These are phyloP conservation scores for Arthrobotrys sinensis DNA, from an alignment of 2,329 filamentous ascomycete species.

Conservation along the genomic window DNA sequence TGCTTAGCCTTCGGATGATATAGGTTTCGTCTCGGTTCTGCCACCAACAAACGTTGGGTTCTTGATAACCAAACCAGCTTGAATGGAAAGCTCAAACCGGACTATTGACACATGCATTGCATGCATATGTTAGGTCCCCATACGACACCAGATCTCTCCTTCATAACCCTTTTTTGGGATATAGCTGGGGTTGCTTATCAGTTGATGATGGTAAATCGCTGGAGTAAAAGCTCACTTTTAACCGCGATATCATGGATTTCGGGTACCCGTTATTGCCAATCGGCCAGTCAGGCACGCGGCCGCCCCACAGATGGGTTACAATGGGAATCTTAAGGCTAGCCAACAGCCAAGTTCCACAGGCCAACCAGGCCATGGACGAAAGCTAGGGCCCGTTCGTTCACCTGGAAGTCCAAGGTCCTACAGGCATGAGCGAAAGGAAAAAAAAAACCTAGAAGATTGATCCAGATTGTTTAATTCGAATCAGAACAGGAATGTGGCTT, in stretches of 20 bases:
- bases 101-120: conserved; percentile 59
- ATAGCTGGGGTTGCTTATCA: conserved; percentile 49
- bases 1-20: conserved; percentile 59
- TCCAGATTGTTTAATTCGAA: conserved; percentile 54
- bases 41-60: conserved; percentile 30
- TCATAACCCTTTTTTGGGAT: conserved; percentile 51
- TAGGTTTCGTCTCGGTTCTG: conserved; percentile 51
- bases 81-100: conserved; percentile 36
- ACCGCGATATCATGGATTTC: conserved; percentile 55
- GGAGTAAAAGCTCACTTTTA: conserved; percentile 56
- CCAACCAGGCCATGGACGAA: conserved; percentile 33
- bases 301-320: conserved; percentile 60
- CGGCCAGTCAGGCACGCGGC: conserved; percentile 49
- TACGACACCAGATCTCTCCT: conserved; percentile 56
- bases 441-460: conserved; percentile 39
- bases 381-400: conserved; percentile 50
- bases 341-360: conserved; percentile 50
- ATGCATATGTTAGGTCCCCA: conserved; percentile 51
- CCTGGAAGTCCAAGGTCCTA: conserved; percentile 33
- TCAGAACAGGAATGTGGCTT: conserved; percentile 61
- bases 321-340: conserved; percentile 54
- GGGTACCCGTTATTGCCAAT: conserved; percentile 41
- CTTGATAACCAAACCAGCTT: conserved; percentile 48
- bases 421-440: conserved; percentile 19
- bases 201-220: conserved; percentile 57